A percentile compares a stretch with the other conserved stretches of the same genome.
phyloP scores from a whole-genome alignment of 2,329 filamentous ascomycete species.

The Alternaria sp. region DNA sequence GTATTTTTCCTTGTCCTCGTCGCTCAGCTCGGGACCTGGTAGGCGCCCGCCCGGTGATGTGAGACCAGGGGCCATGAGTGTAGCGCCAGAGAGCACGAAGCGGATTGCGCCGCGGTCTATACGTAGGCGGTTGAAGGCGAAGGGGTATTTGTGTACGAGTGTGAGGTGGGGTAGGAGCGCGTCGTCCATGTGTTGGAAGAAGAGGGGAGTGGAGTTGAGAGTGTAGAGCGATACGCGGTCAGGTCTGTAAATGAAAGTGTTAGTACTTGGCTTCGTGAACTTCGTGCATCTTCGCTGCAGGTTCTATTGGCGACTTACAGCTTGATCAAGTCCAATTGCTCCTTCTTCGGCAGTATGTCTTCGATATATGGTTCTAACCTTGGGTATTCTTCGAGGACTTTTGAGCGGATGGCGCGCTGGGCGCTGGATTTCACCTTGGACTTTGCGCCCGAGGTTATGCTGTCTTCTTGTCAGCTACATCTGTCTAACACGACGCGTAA shows the following conservation, averaged over 20 bases:
- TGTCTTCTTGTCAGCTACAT: conserved; percentile 46
- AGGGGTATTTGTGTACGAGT: conserved; percentile 89
- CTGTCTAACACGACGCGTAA: neutral
- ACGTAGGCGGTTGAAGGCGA: conserved; percentile 81
- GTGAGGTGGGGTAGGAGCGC: conserved; percentile 86
- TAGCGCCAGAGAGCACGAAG: conserved; percentile 92
- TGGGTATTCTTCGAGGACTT: conserved; percentile 85
- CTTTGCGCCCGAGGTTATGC: conserved; percentile 80
- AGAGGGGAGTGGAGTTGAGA: conserved; percentile 78
- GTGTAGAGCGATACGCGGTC: conserved; percentile 91
- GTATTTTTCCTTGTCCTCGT: conserved; percentile 55
- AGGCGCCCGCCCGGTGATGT: conserved; percentile 84
- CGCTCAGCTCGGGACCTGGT: conserved; percentile 62
- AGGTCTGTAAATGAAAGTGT: conserved; percentile 60
- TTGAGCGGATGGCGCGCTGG: conserved; percentile 84
- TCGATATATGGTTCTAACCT: conserved; percentile 88
- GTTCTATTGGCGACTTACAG: conserved; percentile 59
- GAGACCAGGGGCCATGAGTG: conserved; percentile 94
- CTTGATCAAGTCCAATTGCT: conserved; percentile 88
- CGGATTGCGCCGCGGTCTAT: conserved; percentile 97
- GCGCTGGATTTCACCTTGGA: conserved; percentile 98
- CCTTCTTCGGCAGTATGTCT: conserved; percentile 94
- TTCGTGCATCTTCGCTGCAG: too few relatives aligned
- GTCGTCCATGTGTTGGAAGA: conserved; percentile 86
- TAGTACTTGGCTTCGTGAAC: conserved; percentile 9